A percentile compares a stretch with the other conserved stretches of the same genome.
phyloP scores from a whole-genome alignment of 164 flowering plant species.

The Liquidambar formosana region DNA sequence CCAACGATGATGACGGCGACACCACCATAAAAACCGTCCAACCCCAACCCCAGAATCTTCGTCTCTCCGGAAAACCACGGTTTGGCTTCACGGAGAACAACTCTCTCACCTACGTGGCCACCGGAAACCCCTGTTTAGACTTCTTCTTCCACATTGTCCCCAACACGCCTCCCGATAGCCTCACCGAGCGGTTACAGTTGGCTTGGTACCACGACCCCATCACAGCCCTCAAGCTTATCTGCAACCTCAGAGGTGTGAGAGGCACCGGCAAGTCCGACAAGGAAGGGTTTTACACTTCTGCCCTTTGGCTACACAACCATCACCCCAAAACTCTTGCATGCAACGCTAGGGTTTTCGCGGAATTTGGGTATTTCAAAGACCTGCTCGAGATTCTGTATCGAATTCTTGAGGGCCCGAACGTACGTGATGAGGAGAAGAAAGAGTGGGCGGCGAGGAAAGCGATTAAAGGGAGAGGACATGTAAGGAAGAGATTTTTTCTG shows the following conservation, averaged over 20 bases:
- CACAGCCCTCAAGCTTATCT: conserved; percentile 11
- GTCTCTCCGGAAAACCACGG: no score
- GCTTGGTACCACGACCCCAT: no score
- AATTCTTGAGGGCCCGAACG: not conserved
- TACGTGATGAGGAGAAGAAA: not conserved
- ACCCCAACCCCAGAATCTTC: no score
- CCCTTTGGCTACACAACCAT: no score
- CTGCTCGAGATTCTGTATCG: conserved; percentile 11
- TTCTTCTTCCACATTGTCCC: conserved; percentile 22
- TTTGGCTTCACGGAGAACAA: conserved; percentile 9
- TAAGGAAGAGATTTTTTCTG: not conserved
- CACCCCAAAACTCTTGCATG: conserved; percentile 8
- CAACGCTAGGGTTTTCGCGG: not conserved
- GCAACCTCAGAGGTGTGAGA: conserved; percentile 11
- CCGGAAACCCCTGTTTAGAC: conserved; percentile 12
- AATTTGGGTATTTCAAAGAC: no score
- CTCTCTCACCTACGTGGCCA: conserved; percentile 1
- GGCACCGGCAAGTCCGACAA: no score
- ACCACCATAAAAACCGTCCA: no score
- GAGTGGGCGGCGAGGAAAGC: not conserved
- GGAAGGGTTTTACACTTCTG: no score
- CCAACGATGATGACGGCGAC: no score
- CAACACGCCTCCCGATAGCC: not conserved
- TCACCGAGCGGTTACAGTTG: not conserved
- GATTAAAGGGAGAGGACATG: no score